phyloP scores from a whole-genome alignment of 768 basidiomycete species.

The Auricularia sp. region DNA sequence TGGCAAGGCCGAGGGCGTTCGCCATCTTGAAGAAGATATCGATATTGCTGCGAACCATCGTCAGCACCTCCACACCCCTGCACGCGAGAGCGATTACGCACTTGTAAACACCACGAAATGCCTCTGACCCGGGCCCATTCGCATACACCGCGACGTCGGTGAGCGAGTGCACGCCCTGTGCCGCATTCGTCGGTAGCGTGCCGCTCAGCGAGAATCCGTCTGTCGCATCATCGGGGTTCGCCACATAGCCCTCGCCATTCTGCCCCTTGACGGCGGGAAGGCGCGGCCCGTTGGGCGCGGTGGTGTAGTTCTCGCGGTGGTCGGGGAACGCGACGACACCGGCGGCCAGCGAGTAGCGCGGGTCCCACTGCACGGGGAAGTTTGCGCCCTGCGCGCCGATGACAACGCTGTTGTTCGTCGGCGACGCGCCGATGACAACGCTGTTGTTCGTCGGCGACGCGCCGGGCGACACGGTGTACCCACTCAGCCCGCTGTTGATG shows the following conservation, averaged over 20 bases:
- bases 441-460: not conserved
- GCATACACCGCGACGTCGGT: constrained; percentile 26
- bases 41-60: constrained; percentile 2
- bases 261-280: constrained; percentile 15
- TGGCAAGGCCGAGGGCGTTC: constrained; percentile 20
- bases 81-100: not conserved
- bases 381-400: constrained; percentile 20
- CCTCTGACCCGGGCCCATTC: constrained; percentile 22
- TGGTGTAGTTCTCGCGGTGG: constrained; percentile 16
- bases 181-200: constrained; percentile 18
- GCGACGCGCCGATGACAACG: constrained; percentile 10
- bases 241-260: constrained; percentile 18
- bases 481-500: constrained; percentile 23
- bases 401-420: not conserved
- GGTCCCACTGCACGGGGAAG: constrained; percentile 29
- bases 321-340: constrained; percentile 19
- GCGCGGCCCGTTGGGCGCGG: constrained; percentile 17
- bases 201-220: constrained; percentile 25
- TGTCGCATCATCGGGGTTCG: constrained; percentile 21
- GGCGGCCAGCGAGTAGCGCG: constrained; percentile 25
- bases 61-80: too few species aligned
- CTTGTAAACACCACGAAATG: constrained; percentile 24
- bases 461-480: constrained; percentile 14
- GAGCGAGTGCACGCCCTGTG: constrained; percentile 27
- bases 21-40: constrained; percentile 27